Conservation (phyloP, 768 basidiomycete species). For the Serendipita sp. region DNA sequence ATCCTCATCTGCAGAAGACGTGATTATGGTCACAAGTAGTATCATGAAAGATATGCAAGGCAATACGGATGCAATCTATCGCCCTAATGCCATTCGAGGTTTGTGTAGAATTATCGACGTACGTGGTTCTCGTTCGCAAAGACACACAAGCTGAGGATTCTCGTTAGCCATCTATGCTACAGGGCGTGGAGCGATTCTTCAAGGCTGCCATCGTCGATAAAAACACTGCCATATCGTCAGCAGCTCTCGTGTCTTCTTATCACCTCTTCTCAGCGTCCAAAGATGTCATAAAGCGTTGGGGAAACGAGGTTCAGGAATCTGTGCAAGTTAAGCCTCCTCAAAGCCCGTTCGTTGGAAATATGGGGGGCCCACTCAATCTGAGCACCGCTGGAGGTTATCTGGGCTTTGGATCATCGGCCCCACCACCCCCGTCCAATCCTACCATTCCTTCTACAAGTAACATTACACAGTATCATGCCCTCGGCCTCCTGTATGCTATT, state of each 20-base stretch:
- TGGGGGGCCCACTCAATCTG: conserved; percentile 10
- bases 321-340: conserved; percentile 70
- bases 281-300: conserved; percentile 96
- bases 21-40: conserved; percentile 98
- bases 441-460: conserved; percentile 77
- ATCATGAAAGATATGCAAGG: conserved; percentile 99
- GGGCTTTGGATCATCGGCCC: conserved; percentile 46
- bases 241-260: conserved; percentile 92
- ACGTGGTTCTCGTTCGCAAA: conserved; percentile 24
- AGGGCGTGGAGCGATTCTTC: conserved; percentile 98
- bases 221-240: conserved; percentile 88
- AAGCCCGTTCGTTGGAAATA: conserved; percentile 46
- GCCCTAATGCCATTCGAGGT: conserved; percentile 93
- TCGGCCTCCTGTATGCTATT: conserved; percentile 86
- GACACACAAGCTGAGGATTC: background rate
- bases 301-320: conserved; percentile 97
- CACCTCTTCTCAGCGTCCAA: conserved; percentile 88
- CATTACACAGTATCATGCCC: conserved; percentile 92
- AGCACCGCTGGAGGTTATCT: conserved; percentile 38
- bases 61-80: conserved; percentile 95
- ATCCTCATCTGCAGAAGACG: conserved; percentile 88
- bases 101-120: conserved; percentile 96
- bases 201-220: conserved; percentile 98
- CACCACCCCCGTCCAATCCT: conserved; percentile 43
- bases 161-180: conserved; percentile 92